Evolutionary conservation across 2,329 filamentous ascomycete genomes (phyloP), one percentile per base, ranked within the genome.

Genomic region (Penicillium sp.): DNA sequence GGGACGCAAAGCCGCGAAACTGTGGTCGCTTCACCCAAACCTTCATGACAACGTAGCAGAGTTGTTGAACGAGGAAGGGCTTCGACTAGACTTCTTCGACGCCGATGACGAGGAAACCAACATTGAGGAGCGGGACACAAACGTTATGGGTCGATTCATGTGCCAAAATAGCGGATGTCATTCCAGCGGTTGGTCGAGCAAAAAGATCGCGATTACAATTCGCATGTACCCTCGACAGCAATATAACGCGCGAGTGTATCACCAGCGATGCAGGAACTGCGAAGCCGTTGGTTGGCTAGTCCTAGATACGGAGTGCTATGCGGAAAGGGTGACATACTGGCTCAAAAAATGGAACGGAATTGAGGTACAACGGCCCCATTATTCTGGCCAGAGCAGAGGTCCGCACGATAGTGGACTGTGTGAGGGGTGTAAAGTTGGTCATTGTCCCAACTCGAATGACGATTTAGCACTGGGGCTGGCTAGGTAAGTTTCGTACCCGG

Each of bases 21-120:
- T 55, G 23, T 66, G 56, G 62, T 66, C 62, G 56, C 58, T 66
- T 17, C 62, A 66, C 52, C 54, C 63, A 64, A 62, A 60, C 29
- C 66, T 67, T 60, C 66, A 67, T 58, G 51, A 66, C 29, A 55
- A 64, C 26, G 60, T 67, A 56, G 54, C 60, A 61, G 60, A n/a
- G 49, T 52, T 66, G 48, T 60, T 67, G 49, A 54, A 63, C 47
- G 58, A 55, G 51, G 66, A 64, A 64, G 60, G 64, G 45, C 64
- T 67, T 50, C 46, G 59, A 56, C 21, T 64, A 38, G 35, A 65
- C 47, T 65, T 67, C 45, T 56, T 60, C 46, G 29, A 60, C 58
- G 50, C 48, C 35, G 55, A 67, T 58, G 60, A 65, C 55, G 60
- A 65, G 26, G 38, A 58, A 38, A 48, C 47, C 55, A 58, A 58